Evolutionary conservation across 176 grass and related monocot species (phyloP).

Genomic region (Musa itinerans): DNA sequence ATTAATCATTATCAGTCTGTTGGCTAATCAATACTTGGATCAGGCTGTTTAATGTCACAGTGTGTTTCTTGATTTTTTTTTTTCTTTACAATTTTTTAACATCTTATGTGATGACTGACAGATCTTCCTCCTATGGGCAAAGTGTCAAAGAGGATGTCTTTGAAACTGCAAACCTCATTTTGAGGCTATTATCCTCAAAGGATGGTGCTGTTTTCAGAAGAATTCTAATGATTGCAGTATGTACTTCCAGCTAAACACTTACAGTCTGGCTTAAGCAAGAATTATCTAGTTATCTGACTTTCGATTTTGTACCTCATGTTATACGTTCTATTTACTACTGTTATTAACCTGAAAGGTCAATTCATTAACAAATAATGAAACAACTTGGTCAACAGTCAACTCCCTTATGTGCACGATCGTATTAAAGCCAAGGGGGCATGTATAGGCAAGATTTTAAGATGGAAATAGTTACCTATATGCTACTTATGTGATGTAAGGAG

Average conservation of each 20-base stretch:
- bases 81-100: not conserved
- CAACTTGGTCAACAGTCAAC: too few species aligned
- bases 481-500: too few species aligned
- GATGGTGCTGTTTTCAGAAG: conserved; percentile 48
- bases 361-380: too few species aligned
- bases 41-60: not conserved
- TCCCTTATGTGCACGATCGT: too few species aligned
- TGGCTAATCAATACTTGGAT: not conserved
- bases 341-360: too few species aligned
- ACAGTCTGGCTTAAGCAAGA: not conserved
- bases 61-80: not conserved
- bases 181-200: conserved; percentile 46
- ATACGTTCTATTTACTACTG: too few species aligned
- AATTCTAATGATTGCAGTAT: conserved; percentile 62
- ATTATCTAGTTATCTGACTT: too few species aligned
- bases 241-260: not conserved
- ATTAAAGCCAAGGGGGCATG: too few species aligned
- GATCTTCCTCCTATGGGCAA: conserved; percentile 13
- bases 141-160: conserved; percentile 26
- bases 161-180: conserved; percentile 35
- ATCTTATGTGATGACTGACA: conserved; percentile 17
- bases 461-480: too few species aligned
- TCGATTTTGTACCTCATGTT: too few species aligned
- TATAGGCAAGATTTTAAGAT: too few species aligned
- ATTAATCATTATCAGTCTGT: not conserved